These are phyloP conservation scores for Pseudogymnoascus sp. DNA, from an alignment of 2,329 filamentous ascomycete species.

Conservation along the genomic window DNA sequence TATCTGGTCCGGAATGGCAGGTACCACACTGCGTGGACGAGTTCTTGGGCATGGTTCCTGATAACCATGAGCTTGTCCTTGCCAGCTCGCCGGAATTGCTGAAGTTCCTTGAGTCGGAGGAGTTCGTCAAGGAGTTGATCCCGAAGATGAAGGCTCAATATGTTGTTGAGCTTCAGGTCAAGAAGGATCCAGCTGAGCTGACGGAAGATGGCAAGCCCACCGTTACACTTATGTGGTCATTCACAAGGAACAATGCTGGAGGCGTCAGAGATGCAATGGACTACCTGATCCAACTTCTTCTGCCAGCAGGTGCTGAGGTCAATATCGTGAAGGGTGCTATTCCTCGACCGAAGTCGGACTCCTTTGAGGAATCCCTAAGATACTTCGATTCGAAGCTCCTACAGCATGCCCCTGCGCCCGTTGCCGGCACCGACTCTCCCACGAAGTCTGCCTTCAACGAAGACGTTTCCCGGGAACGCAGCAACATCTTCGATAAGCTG, in stretches of 20 bases:
- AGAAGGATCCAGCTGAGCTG: conserved; percentile 51
- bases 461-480: conserved; percentile 69
- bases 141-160: conserved; percentile 85
- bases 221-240: conserved; percentile 62
- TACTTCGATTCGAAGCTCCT: conserved; percentile 97
- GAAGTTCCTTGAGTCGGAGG: conserved; percentile 71
- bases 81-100: conserved; percentile 67
- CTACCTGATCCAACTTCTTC: conserved; percentile 77
- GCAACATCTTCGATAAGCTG: conserved; percentile 82
- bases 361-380: conserved; percentile 91
- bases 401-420: conserved; percentile 76
- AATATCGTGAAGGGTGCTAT: conserved; percentile 88
- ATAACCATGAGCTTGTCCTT: conserved; percentile 86
- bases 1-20: conserved; percentile 96
- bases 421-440: conserved; percentile 71
- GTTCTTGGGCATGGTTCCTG: conserved; percentile 94
- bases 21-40: conserved; percentile 94
- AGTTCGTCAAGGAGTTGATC: conserved; percentile 72
- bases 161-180: conserved; percentile 76
- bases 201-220: conserved; percentile 51
- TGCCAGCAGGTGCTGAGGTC: conserved; percentile 80
- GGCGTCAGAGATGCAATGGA: conserved; percentile 94
- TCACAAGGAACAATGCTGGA: conserved; percentile 95
- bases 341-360: conserved; percentile 95
- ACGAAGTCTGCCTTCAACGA: conserved; percentile 78